Base-by-base conservation (phyloP, 768 basidiomycete genomes). In the Neoboletus subvelutipes region DNA sequence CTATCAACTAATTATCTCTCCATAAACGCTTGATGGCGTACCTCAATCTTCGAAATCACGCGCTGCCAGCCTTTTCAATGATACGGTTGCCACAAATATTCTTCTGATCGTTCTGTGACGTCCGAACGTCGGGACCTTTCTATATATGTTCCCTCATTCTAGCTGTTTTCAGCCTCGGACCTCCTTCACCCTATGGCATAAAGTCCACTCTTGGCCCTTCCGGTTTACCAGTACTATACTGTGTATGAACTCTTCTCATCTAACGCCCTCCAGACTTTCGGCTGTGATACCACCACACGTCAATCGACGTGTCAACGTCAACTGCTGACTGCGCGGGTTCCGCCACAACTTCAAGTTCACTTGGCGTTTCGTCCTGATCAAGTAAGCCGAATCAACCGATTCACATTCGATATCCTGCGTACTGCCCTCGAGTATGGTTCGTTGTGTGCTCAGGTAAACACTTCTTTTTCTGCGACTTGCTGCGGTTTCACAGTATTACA, bases 311-410 rank as follows among this genome's bases (percentile, higher is more conserved):
- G 20, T 48, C 37, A 4, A 57, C 64, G 12, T 42, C 51, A 17
- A 49, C 29, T 41, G 55, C 58, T 9, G 65, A 24, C 53, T 56
- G 20, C 55, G 49, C 24, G 58, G 56, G 9, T 67, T 54, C 34
- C 51, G 65, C 17, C 51, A 58, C 43, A 60, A 54, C 24, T 63
- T 66, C 36, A 46, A 54, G 29, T 63, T 66, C 36, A 46, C 49
- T 6, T 60, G 54, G 39, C 57, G 51, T n/a, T 63, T 66, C 40
- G 10, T 57, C 20, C 39, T 40, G 15, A 52, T 64, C 37, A 64
- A 64, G 36, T 64, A 33, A 22, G 63, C 58, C 17, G 20, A 45
- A 36, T 50, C 61, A 42, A n/a, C n/a, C n/a, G 20, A 20, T n/a
- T 20, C n/a, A 37, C 36, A 5, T 8, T 2, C 36, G 36, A 18